Base-by-base conservation (phyloP, 345 rosid species). In the Hypericum perforatum region DNA sequence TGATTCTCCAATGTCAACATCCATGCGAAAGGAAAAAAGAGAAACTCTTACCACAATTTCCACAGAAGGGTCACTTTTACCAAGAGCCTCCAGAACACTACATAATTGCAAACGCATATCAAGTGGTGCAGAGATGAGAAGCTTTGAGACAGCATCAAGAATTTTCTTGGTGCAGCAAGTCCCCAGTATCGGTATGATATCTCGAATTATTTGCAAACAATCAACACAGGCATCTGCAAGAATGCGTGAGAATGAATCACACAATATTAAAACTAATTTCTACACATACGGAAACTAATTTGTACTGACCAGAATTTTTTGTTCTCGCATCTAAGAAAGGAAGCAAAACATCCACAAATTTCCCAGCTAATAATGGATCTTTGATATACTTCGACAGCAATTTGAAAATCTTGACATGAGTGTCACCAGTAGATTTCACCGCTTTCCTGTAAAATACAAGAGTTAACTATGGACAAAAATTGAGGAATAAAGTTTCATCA, bases 341-440 rank as follows among this genome's bases (percentile, higher is more conserved):
- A 48, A 92, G 84, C 66, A 83, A 69, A 67, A 85, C 58, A 62
- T 85, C 95, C 69, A 85, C 56, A 70, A 85, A 78, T 62, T 75
- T 76, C 63, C 58, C 67, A 16, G 75, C 92, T 15, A 61, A 47
- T 39, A 68, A 60, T 13, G 69, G 67, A 71, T 83, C 85, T 47
- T 61, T 54, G 47, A 92, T 60, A 67, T 71, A 82, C 67, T 74
- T 80, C 8, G 84, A 71, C 65, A 92, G 60, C 65, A 81, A 59
- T 60, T 80, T 80, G 63, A 92, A 81, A 61, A 88, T 84, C 67
- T 60, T 71, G 56, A 77, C 59, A 69, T 68, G 81, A 48, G 70
- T 62, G 69, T 83, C 89, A 37, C 73, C 86, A 8, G 79, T 85
- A 67, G 67, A 75, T 70, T 74, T 92, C 60, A 70, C 63, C 46